Evolutionary conservation across 139 green algal genomes (phyloP).

Genomic region (Mychonastes homosphaera): DNA sequence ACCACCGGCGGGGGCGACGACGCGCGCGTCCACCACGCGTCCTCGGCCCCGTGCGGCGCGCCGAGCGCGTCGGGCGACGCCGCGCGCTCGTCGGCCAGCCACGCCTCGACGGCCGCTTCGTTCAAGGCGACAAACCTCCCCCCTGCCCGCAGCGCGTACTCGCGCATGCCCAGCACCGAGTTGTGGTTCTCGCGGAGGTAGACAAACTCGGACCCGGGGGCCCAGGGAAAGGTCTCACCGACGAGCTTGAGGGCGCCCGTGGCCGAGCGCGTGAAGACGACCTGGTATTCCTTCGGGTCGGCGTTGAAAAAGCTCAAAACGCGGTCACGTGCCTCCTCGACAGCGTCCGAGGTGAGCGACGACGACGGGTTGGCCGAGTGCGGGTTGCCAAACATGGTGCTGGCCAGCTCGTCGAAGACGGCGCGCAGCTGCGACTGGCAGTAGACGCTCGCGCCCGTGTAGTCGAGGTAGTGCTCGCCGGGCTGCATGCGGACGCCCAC

Average conservation of each 20-base stretch:
- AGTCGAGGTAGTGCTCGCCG: conserved; percentile 65
- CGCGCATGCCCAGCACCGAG: conserved; percentile 62
- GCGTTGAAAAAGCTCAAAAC: conserved; percentile 40
- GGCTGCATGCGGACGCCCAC: conserved; percentile 42
- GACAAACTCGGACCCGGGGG: conserved; percentile 6
- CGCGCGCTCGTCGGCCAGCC: neutral
- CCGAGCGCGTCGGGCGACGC: no score
- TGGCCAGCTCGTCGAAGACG: conserved; percentile 45
- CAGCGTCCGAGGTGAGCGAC: conserved; percentile 24
- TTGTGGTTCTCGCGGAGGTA: conserved; percentile 70
- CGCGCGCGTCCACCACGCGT: no score
- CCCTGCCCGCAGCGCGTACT: conserved; percentile 37
- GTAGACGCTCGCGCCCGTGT: conserved; percentile 52
- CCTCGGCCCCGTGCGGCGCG: no score
- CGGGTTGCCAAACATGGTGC: conserved; percentile 61
- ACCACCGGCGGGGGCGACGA: no score
- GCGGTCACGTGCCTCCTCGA: conserved; percentile 31
- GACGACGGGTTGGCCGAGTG: conserved; percentile 58
- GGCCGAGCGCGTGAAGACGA: conserved; percentile 59
- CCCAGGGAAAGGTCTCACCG: conserved; percentile 64
- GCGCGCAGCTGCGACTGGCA: conserved; percentile 35
- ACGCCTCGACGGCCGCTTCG: conserved; percentile 17
- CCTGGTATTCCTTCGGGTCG: conserved; percentile 40
- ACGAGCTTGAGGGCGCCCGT: conserved; percentile 55
- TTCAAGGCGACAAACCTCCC: conserved; percentile 14